Conservation (phyloP, 768 basidiomycete species). For the Gloeostereum incarnatum region DNA sequence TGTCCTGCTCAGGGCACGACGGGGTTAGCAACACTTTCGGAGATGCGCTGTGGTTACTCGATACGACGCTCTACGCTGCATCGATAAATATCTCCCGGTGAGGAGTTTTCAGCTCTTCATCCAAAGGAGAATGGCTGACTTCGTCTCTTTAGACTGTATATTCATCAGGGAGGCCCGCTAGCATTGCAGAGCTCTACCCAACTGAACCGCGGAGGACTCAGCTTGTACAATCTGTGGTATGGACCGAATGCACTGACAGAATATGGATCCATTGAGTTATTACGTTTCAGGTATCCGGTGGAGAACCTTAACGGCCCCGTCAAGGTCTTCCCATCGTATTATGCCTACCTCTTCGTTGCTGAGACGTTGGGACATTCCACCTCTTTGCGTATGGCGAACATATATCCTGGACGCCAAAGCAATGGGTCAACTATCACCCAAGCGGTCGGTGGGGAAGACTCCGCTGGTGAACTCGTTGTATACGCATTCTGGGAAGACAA, state of each 20-base stretch:
- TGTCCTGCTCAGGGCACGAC: constrained; percentile 40
- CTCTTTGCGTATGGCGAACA: constrained; percentile 32
- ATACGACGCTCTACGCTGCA: constrained; percentile 37
- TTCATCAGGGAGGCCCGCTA: constrained; percentile 47
- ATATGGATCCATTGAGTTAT: background rate
- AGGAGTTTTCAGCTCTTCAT: constrained; percentile 1
- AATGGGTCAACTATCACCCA: constrained; percentile 47
- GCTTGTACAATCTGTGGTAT: constrained; percentile 38
- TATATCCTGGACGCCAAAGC: constrained; percentile 40
- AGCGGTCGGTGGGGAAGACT: constrained; percentile 33
- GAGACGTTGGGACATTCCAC: constrained; percentile 37
- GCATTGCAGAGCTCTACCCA: constrained; percentile 40
- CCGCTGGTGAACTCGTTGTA: constrained; percentile 37
- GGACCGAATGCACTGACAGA: constrained; percentile 1
- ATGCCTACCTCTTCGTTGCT: constrained; percentile 39
- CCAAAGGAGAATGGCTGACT: background rate
- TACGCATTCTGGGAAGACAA: constrained; percentile 41
- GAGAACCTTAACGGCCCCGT: constrained; percentile 37
- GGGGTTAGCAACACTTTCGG: constrained; percentile 46
- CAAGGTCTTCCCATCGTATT: constrained; percentile 45
- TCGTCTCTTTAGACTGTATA: constrained; percentile 26
- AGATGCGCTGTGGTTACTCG: constrained; percentile 43
- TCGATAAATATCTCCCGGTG: constrained; percentile 41
- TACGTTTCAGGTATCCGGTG: constrained; percentile 33
- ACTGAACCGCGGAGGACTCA: constrained; percentile 36